These are phyloP conservation scores for Penicillium alfredii DNA, from an alignment of 495 filamentous ascomycete genomes.

Conservation along the genomic window DNA sequence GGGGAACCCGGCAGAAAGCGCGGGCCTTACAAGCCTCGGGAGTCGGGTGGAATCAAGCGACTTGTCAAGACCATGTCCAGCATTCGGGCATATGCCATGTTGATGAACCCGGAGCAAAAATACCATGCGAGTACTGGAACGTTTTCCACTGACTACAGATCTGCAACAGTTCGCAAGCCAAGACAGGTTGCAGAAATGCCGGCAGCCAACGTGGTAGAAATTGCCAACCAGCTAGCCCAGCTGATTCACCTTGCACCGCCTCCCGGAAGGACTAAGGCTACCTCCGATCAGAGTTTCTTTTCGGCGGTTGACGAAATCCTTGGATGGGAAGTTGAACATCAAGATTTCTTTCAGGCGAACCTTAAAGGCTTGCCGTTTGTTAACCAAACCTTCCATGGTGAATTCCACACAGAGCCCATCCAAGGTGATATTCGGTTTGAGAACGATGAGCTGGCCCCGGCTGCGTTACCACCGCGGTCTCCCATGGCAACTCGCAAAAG, in stretches of 20 bases:
- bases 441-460: constrained; percentile 11
- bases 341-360: constrained; percentile 22
- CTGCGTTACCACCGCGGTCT: constrained; percentile 1
- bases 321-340: constrained; percentile 34
- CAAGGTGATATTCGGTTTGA: constrained; percentile 33
- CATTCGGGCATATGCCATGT: constrained; percentile 31
- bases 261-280: too few relatives aligned
- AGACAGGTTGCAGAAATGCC: not conserved
- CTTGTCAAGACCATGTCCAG: constrained; percentile 17
- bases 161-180: constrained; percentile 3
- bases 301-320: constrained; percentile 25
- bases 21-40: not conserved
- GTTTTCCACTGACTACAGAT: constrained; percentile 33
- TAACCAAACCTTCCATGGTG: constrained; percentile 28
- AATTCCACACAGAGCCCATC: constrained; percentile 29
- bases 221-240: constrained; percentile 23
- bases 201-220: constrained; percentile 13
- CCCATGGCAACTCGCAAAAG: constrained; percentile 6
- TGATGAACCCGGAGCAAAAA: constrained; percentile 42
- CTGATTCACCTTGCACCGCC: constrained; percentile 12
- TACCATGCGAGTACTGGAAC: constrained; percentile 41
- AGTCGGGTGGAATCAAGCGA: constrained; percentile 10
- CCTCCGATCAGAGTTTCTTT: constrained; percentile 21
- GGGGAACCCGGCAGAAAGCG: not conserved
- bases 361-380: constrained; percentile 25